Evolutionary conservation across 179 eudicot genomes (phyloP).

Genomic region (Actinidia chinensis): DNA sequence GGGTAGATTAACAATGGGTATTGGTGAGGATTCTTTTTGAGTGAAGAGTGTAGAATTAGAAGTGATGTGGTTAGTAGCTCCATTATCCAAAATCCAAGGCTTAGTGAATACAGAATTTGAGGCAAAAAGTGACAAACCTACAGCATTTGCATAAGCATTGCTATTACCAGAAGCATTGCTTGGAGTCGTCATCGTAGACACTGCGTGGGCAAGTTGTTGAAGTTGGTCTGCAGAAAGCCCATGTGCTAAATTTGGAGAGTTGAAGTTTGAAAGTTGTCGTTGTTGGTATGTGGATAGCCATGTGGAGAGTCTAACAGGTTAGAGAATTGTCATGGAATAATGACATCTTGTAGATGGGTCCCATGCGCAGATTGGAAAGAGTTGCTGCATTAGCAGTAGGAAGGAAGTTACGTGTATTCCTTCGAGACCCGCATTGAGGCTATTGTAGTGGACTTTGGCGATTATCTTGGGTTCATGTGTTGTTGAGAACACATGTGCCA

Average conservation of each 20-base stretch:
- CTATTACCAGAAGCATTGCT: background rate
- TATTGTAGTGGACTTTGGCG: background rate
- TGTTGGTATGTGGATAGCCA: no score
- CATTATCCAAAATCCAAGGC: slow-evolving; percentile 17
- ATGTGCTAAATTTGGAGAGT: background rate
- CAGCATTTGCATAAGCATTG: background rate
- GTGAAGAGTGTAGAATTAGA: background rate
- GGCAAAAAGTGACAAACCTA: background rate
- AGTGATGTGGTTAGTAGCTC: slow-evolving; percentile 16
- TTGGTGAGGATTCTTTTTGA: background rate
- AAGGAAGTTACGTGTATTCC: background rate
- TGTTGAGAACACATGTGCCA: background rate
- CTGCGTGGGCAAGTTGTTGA: background rate
- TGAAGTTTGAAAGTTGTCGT: background rate
- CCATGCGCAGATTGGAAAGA: background rate
- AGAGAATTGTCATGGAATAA: no score
- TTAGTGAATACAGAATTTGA: background rate
- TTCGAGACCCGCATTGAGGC: background rate
- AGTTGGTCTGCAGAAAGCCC: background rate
- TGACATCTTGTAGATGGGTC: background rate
- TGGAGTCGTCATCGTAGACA: background rate
- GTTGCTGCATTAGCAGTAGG: background rate
- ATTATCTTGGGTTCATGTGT: background rate
- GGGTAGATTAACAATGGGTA: slow-evolving; percentile 10
- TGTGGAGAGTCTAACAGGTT: no score